phyloP scores from a whole-genome alignment of 2,329 filamentous ascomycete species.

The Microdochium trichocladiopsis region DNA sequence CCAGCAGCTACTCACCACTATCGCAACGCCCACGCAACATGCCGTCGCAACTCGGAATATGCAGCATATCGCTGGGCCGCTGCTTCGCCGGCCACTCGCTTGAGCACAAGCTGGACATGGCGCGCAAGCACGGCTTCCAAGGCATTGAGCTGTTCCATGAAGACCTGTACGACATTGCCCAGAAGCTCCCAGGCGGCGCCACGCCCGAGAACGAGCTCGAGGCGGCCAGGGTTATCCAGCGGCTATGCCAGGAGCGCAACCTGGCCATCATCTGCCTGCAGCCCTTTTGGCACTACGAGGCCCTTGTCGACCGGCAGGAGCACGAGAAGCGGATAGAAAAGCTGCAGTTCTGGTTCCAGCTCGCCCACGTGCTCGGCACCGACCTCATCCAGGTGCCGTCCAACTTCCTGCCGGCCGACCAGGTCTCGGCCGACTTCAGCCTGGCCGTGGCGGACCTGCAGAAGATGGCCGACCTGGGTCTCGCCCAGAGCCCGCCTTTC shows the following conservation, averaged over 20 bases:
- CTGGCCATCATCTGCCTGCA: constrained; percentile 62
- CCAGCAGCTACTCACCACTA: no score
- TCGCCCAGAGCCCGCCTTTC: constrained; percentile 45
- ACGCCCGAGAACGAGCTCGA: constrained; percentile 39
- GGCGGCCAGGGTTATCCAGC: constrained; percentile 50
- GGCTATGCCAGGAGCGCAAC: constrained; percentile 46
- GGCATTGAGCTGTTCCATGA: constrained; percentile 76
- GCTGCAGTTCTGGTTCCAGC: constrained; percentile 61
- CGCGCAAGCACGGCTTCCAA: constrained; percentile 54
- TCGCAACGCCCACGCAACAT: not conserved
- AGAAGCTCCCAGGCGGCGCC: constrained; percentile 30
- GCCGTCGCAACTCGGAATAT: not conserved
- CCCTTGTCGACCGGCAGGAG: constrained; percentile 53
- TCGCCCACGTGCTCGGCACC: constrained; percentile 57
- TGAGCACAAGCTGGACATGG: constrained; percentile 60
- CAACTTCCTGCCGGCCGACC: constrained; percentile 50
- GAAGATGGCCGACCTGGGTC: constrained; percentile 61
- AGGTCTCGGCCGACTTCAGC: constrained; percentile 37
- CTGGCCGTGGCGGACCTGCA: constrained; percentile 56
- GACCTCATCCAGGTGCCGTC: constrained; percentile 71
- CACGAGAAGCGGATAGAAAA: constrained; percentile 53
- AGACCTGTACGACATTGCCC: constrained; percentile 59
- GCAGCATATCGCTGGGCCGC: constrained; percentile 53
- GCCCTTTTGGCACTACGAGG: constrained; percentile 74
- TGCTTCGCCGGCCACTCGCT: constrained; percentile 62